Conservation (phyloP, 768 basidiomycete genomes). For the Tricholoma matsutake region DNA sequence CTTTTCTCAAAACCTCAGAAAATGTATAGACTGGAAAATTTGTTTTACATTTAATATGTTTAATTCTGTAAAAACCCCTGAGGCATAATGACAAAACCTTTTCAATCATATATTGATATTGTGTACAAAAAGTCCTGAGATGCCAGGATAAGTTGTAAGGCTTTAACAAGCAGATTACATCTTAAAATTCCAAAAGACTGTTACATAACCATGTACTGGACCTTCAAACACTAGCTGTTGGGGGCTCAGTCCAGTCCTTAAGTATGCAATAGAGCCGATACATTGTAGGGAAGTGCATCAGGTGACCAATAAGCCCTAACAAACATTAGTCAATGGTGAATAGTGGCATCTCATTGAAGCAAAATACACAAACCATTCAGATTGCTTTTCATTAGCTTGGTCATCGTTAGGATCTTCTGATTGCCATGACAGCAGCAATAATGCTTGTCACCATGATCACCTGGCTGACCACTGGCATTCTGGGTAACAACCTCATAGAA, state of each 20-base stretch:
- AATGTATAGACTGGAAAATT: too few species aligned
- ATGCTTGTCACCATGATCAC: constrained; percentile 18
- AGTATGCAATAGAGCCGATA: neutral
- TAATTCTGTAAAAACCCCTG: too few species aligned
- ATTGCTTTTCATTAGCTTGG: constrained; percentile 9
- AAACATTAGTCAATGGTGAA: neutral
- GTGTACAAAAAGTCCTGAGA: too few species aligned
- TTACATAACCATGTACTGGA: too few species aligned
- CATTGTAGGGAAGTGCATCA: neutral
- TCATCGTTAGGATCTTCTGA: constrained; percentile 13
- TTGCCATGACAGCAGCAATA: constrained; percentile 19
- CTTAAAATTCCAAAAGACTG: too few species aligned
- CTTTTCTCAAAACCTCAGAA: too few species aligned
- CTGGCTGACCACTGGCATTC: constrained; percentile 9
- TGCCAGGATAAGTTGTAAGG: too few species aligned
- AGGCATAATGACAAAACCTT: too few species aligned
- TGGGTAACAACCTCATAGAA: constrained; percentile 15
- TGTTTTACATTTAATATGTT: too few species aligned
- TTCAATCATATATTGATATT: too few species aligned
- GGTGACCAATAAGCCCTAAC: neutral
- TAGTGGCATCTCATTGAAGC: neutral
- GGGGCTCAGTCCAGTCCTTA: neutral
- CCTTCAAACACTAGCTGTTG: too few species aligned
- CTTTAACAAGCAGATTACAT: too few species aligned
- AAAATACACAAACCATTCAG: constrained; percentile 5